A percentile compares a stretch with the other conserved stretches of the same genome.
These are phyloP conservation scores for Glebionis coronaria DNA, from an alignment of 129 eudicot species.

Conservation along the genomic window DNA sequence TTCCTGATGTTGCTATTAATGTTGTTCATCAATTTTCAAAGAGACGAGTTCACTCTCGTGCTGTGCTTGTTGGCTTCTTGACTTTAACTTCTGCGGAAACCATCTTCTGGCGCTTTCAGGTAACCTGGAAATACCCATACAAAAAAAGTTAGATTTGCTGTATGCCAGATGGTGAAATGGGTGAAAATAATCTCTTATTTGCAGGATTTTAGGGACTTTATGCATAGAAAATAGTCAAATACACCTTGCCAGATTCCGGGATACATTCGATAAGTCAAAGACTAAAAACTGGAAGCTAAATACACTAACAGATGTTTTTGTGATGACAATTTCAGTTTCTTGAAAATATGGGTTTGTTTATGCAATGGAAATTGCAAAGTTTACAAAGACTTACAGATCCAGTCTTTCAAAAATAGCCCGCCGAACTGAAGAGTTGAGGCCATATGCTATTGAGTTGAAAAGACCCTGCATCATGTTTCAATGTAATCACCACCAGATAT, in stretches of 20 bases:
- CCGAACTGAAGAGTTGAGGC: slow-evolving; percentile 89
- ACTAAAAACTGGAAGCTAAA: background rate
- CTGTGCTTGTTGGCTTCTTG: slow-evolving; percentile 66
- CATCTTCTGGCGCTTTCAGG: slow-evolving; percentile 76
- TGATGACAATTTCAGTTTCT: background rate
- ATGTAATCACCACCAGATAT: background rate
- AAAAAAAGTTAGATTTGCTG: background rate
- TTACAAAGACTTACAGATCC: slow-evolving; percentile 69
- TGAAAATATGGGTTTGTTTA: background rate
- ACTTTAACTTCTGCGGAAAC: slow-evolving; percentile 55
- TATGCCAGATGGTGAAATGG: background rate
- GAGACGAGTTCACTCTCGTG: slow-evolving; percentile 83
- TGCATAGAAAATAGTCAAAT: too few species aligned
- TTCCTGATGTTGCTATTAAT: slow-evolving; percentile 20
- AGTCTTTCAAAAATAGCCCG: slow-evolving; percentile 74
- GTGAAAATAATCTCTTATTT: too few species aligned
- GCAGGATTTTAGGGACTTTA: too few species aligned
- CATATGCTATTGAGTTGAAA: slow-evolving; percentile 92
- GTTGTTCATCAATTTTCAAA: slow-evolving; percentile 53
- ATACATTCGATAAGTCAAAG: background rate
- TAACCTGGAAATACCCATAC: slow-evolving; percentile 41
- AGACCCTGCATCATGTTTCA: slow-evolving; percentile 56
- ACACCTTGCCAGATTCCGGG: background rate
- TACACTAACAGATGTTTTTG: slow-evolving; percentile 1
- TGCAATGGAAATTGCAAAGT: slow-evolving; percentile 5